Evolutionary conservation across 2,329 filamentous ascomycete species (phyloP), one percentile per base, ranked within the genome.

Genomic region (Madurella mycetomatis): DNA sequence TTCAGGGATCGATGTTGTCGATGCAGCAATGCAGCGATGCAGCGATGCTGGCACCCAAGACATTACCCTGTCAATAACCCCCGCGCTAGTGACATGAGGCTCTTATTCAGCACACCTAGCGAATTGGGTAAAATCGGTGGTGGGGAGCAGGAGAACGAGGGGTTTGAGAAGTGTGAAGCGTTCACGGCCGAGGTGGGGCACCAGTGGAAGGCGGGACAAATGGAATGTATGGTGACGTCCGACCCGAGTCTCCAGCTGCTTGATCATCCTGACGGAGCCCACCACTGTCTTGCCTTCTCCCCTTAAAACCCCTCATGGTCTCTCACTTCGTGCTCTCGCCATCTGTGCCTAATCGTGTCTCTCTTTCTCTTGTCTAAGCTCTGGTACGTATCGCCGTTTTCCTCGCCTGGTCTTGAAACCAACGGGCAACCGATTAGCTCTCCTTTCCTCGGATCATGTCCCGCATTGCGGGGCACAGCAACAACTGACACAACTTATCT

Each of bases 111-210:
- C 48, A 42, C 34, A 42, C 40, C 17, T 7, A 19, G 41, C 19
- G 49, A 54, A 48, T 52, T 54, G 55, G 55, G 51, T 57, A 57
- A 57, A 57, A 54, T 48, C 48, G 51, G 45, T 25, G 48, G 55
- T 53, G 54, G 54, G 50, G 47, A 42, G 50, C 31, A 39, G 45
- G 16, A 40, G 49, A 45, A 18, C 19, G 54, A 44, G 48, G 48
- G 18, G 41, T n/a, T 41, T 37, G 34, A 37, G 11, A 37, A 2
- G 9, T 15, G 15, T 40, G 54, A 47, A 19, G 41, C 47, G 49
- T 44, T 44, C 16, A 12, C 17, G 32, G 19, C 13, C 13, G 39
- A 42, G 54, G 54, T 56, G 54, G 54, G 54, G 45, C 49, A 46
- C 13, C 34, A 11, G 34, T 25, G 25, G 25, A 25, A 25, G 7